Base-by-base conservation (phyloP, 2,329 filamentous ascomycete species). In the Pseudogymnoascus sp. region DNA sequence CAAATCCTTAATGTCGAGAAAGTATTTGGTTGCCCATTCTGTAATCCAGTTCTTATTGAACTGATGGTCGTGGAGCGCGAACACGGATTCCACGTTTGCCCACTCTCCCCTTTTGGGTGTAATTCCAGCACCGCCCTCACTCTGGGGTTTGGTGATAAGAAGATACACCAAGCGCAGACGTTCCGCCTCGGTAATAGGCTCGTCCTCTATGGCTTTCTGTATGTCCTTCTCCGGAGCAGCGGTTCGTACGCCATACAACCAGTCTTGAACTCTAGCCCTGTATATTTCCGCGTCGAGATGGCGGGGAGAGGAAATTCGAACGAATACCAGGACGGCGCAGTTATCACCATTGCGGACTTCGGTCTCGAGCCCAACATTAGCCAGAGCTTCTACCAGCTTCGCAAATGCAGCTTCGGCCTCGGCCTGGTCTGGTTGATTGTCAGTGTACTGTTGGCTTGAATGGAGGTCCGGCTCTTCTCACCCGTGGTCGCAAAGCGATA, bases 101-200 rank as follows among this genome's bases (percentile, higher is more conserved):
- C 90, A 95, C 66, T 85, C 82, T 3, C 88, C 86, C 16, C 81
- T 78, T 26, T 82, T 82, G 1, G 89, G 86, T 0, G 85, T 90
- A 65, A 96, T 87, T 5, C 89, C 90, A 26, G 90, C 91, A 61
- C 91, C 91, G 46, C 91, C 90, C 63, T 93, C 86, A 65, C 87
- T 84, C 66, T 81, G 82, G 4, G 88, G 83, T 75, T 86, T 88
- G 6, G 87, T 90, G 63, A 96, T 89, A 65, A 97, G 84, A 60
- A 95, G 85, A 74, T 96, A 95, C 64, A 96, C 89, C 56, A 96
- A 86, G 35, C 95, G 87, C 50, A 96, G 84, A 56, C 93, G 84
- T 78, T 99, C 95, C 22, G 93, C 90, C 72, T 96, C 91, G 40
- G 88, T 91, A 63, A 97, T 82, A 1, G 92, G 89, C 68, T 96